phyloP scores from a whole-genome alignment of 306 rosid genomes.

The Citrullus mucosospermus region DNA sequence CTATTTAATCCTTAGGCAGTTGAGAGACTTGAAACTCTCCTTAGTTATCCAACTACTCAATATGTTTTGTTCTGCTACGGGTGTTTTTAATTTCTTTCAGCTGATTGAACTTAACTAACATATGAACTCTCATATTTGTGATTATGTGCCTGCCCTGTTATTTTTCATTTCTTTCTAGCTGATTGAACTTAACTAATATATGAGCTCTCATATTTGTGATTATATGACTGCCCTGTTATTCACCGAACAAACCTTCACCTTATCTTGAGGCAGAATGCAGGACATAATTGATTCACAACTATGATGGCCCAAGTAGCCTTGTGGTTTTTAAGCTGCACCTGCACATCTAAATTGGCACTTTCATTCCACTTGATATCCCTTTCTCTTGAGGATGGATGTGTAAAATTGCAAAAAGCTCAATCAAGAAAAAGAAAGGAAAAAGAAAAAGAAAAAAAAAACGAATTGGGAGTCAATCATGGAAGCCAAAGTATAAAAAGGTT shows the following conservation, averaged over 20 bases:
- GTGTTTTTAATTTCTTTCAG: not conserved
- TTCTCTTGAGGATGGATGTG: not conserved
- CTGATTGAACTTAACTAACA: not conserved
- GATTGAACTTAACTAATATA: not conserved
- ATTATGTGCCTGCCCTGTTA: not conserved
- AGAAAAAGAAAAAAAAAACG: too few relatives aligned
- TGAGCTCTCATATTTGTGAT: not conserved
- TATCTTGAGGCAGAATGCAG: not conserved
- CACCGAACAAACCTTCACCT: not conserved
- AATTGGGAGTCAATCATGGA: not conserved
- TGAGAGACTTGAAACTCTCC: not conserved
- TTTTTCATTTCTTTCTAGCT: not conserved
- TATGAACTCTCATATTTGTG: not conserved
- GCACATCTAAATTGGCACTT: not conserved
- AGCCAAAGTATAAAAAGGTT: not conserved
- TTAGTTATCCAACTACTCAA: not conserved
- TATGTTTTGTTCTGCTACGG: not conserved
- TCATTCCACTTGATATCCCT: not conserved
- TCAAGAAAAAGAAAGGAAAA: not conserved
- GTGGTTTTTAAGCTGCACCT: not conserved
- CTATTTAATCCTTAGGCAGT: not conserved
- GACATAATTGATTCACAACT: not conserved
- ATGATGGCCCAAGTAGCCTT: not conserved
- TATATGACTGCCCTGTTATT: not conserved
- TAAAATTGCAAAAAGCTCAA: not conserved